Percentiles rank a stretch among this genome's conserved stretches.
These are phyloP conservation scores for Hyphopichia burtonii DNA, from an alignment of 1,139 yeast genomes.

Conservation along the genomic window DNA sequence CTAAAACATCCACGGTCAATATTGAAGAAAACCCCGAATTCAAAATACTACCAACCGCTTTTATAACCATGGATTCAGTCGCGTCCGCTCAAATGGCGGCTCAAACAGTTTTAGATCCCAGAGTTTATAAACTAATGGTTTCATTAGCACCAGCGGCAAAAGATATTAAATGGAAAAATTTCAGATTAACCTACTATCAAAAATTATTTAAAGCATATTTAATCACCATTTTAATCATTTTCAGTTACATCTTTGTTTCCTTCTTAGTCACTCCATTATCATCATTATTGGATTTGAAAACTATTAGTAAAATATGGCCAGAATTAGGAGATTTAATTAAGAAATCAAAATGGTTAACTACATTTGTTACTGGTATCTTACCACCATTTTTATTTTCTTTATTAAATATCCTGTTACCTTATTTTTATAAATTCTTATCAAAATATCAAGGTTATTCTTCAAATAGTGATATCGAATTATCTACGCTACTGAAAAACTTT, in stretches of 20 bases:
- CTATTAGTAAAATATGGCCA: conserved; percentile 74
- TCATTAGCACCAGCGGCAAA: conserved; percentile 79
- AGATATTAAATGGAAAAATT: conserved; percentile 75
- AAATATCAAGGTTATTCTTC: conserved; percentile 70
- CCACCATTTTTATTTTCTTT: conserved; percentile 76
- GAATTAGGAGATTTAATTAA: conserved; percentile 59
- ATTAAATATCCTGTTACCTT: conserved; percentile 66
- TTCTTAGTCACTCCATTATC: conserved; percentile 75
- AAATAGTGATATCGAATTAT: conserved; percentile 72
- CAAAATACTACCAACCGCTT: conserved; percentile 61
- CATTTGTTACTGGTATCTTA: conserved; percentile 68
- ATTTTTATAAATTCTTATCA: conserved; percentile 65
- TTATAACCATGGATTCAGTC: conserved; percentile 79
- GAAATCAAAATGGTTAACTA: conserved; percentile 66
- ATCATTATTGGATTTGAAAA: conserved; percentile 66
- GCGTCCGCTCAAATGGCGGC: conserved; percentile 88
- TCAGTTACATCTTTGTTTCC: conserved; percentile 62
- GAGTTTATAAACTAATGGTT: conserved; percentile 69
- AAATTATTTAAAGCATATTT: conserved; percentile 55
- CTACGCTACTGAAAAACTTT: conserved; percentile 73
- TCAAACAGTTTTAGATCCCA: conserved; percentile 75
- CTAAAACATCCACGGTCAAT: conserved; percentile 24
- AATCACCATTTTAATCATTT: conserved; percentile 60
- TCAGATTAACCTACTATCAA: conserved; percentile 57
- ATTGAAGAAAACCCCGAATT: conserved; percentile 25